Evolutionary conservation across 2,329 filamentous ascomycete species (phyloP), one percentile per base, ranked within the genome.

Genomic region (Pseudogymnoascus sp.): DNA sequence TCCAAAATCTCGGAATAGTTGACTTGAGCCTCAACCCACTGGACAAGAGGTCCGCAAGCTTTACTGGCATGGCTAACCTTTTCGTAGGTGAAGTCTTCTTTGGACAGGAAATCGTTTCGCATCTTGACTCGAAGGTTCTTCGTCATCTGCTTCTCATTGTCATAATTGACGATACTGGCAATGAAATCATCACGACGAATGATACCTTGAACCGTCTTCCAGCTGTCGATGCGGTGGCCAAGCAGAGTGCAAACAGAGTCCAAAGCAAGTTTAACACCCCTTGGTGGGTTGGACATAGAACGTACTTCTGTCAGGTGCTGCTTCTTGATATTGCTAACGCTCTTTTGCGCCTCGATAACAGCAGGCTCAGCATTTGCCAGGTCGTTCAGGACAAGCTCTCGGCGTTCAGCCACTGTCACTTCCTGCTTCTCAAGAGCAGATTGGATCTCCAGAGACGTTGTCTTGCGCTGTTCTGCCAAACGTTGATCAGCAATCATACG

Each of bases 1-100:
- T 97, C 92, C 66, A 99, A 79, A 70, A 99, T 99, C 68, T 94
- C 92, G n/a, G 93, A 96, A 76, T 96, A 99, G 72, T 90, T 92
- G 73, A 99, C 94, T 77, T 99, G 94, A 18, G 94, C 95, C 74
- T 91, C 84, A 2, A 96, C 93, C 94, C 94, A 99, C 73, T 97
- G 92, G 16, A 99, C 93, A 12, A 99, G 82, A 25, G 94, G 95
- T 71, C 94, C 95, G 75, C 94, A 99, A 56, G 94, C 94, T 78
- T 94, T 97, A 77, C 90, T 96, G 65, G 94, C 94, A 70, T 92
- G 91, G 76, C 96, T 95, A 75, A 97, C 94, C 75, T 90, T 90
- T 73, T 99, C 94, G 70, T 92, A 96, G 0, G 92, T 97, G 76
- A 97, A 99, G 65, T 97, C 92, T 4, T 93, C 89, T 74, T 95